Base-by-base conservation (phyloP, 164 flowering plant genomes). In the Kalanchoe fedtschenkoi region DNA sequence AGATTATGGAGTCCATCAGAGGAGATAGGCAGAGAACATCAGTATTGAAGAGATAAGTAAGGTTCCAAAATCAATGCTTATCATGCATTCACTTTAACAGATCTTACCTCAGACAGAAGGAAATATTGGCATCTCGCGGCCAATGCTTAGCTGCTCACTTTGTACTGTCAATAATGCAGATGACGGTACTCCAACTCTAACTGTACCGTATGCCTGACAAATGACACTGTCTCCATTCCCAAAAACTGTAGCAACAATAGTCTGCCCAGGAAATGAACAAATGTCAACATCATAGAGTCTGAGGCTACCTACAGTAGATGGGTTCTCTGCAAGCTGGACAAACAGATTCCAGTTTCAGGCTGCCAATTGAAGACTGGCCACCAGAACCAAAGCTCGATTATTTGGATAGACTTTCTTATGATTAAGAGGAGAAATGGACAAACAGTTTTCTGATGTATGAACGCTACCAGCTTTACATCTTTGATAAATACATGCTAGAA, bases 151-250 rank as follows among this genome's bases (percentile, higher is more conserved):
- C 57, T 79, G 79, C 63, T 90, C 87, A 62, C 88, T 88, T 70
- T 90, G 98, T 43, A 74, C 83, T 72, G 72, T 80, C 78, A 93
- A 68, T 32, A 56, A 57, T 61, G 79, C 81, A 19, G 76, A 72
- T 58, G 91, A 79, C 54, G 98, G 98, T 60, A 90, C 68, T 68
- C 84, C 92, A 17, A 93, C 87, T 72, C 66, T 71, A 60, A 88
- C 77, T 62, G 60, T 66, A 22, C 78, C 83, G 73, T 68, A 60
- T 59, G 95, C 87, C 72, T 79, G 78, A 78, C 95, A 89, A 47
- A 86, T 75, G 37, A 79, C 64, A 55, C 22, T 55, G 62, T 74
- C 75, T 69, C 77, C 83, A 34, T 66, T 75, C 19, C 88, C 82
- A 75, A 68, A 86, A 62, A 83, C 54, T n/a, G 74, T 79, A 56